Conservation (phyloP, 225 moss, liverwort and hornwort species). For the Pleurozium schreberi region DNA sequence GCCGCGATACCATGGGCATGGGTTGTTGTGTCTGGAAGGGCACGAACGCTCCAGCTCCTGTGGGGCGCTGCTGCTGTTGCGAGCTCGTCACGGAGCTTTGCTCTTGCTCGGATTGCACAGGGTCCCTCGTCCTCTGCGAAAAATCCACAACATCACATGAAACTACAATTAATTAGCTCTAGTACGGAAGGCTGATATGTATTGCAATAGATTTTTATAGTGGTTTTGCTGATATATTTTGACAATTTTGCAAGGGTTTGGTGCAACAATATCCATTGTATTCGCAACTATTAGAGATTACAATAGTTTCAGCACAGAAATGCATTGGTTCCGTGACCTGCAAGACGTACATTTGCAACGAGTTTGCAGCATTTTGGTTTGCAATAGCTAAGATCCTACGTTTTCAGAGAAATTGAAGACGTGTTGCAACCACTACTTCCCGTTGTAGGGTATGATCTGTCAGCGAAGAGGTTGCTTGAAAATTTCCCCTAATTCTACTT, state of each 20-base stretch:
- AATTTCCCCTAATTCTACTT: not conserved
- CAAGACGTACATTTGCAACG: too few species aligned
- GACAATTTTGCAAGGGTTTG: not conserved
- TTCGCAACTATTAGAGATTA: not conserved
- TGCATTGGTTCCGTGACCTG: not conserved
- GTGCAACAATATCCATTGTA: not conserved
- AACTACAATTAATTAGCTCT: not conserved
- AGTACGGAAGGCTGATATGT: not conserved
- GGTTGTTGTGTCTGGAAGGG: conserved; percentile 41
- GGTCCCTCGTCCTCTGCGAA: not conserved
- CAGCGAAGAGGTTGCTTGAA: not conserved
- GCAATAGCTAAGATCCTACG: not conserved
- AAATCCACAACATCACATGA: not conserved
- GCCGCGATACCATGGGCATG: conserved; percentile 22
- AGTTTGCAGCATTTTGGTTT: not conserved
- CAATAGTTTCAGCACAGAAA: too few species aligned
- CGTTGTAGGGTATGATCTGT: not conserved
- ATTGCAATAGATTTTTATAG: not conserved
- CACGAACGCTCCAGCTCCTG: conserved; percentile 46
- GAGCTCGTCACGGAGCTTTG: conserved; percentile 52
- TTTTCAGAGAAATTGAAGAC: not conserved
- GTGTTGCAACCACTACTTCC: too few species aligned
- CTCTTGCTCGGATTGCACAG: conserved; percentile 24
- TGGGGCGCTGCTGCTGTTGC: conserved; percentile 34
- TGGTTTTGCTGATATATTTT: too few species aligned